Evolutionary conservation across 768 basidiomycete genomes (phyloP), one percentile per base, ranked within the genome.

Genomic region (Boletellus sp.): DNA sequence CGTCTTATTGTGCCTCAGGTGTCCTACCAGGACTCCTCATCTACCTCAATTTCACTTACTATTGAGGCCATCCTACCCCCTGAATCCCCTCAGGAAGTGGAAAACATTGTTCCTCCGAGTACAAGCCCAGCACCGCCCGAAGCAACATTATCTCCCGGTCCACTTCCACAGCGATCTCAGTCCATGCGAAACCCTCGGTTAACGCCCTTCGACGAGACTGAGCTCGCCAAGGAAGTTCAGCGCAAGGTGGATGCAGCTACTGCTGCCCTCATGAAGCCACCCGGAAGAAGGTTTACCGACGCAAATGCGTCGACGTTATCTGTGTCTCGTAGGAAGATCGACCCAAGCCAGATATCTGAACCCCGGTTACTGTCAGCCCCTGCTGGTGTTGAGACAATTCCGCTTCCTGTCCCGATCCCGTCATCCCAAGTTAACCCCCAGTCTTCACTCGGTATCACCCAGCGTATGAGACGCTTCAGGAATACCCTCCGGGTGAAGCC

Each of bases 401-500:
- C 86, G 36, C 70, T 84, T 37, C 79, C 77, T 28, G 51, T 40
- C 23, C 48, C 53, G 19, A 51, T 49, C 6, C 71, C 78, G 11
- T 72, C 79, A 20, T 55, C 59, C 17, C 47, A 58, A 28, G 42
- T 56, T 20, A 68, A 70, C 49, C 68, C 72, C 12, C 64, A 73
- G 36, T 63, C 77, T 24, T 78, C 76, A 47, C 62, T 76, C 33
- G 72, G 70, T 58, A 77, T 91, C 51, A 83, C 85, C 39, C 80
- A 82, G 35, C 81, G 87, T 20, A 81, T 92, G 73, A 85, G 80
- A 67, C 83, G 78, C 60, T 69, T 92, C 42, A 76, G 84, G 45
- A 79, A 87, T 44, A 85, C 85, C 0, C 70, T 91, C 50, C 78
- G 85, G 37, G 72, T 80, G 24, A 79, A 77, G 52, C 69, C 70